Percentiles rank a stretch among this genome's conserved stretches.
phyloP scores from a whole-genome alignment of 1,139 yeast species.

The Geotrichum citri-aurantii region DNA sequence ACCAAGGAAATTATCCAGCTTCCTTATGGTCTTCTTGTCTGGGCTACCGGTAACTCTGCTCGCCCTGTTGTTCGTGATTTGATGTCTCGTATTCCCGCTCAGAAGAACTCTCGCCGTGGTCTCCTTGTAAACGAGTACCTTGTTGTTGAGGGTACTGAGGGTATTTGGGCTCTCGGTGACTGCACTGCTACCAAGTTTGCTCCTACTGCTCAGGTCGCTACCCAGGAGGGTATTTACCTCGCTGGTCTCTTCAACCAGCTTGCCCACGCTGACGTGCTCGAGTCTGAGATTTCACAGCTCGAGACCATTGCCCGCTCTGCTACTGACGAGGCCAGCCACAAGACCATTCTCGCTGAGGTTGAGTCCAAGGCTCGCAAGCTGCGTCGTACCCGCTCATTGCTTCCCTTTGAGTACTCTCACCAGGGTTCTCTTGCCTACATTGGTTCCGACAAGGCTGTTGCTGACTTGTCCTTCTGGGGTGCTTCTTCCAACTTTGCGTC shows the following conservation, averaged over 20 bases:
- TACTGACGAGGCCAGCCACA: slow-evolving; percentile 31
- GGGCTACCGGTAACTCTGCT: slow-evolving; percentile 98
- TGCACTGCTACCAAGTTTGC: slow-evolving; percentile 86
- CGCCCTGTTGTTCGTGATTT: slow-evolving; percentile 68
- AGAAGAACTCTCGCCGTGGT: slow-evolving; percentile 85
- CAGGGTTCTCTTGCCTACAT: slow-evolving; percentile 61
- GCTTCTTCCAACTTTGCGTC: slow-evolving; percentile 69
- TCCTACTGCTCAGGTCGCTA: slow-evolving; percentile 96
- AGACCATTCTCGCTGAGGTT: slow-evolving; percentile 34
- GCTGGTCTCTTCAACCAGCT: slow-evolving; percentile 65
- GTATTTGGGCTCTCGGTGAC: slow-evolving; percentile 88
- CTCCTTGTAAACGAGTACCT: slow-evolving; percentile 76
- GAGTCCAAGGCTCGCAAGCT: slow-evolving; percentile 39
- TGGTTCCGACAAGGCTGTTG: slow-evolving; percentile 90
- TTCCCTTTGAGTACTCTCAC: slow-evolving; percentile 61
- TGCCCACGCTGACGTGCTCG: slow-evolving; percentile 60
- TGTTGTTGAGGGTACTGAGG: slow-evolving; percentile 76
- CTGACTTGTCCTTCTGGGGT: slow-evolving; percentile 77
- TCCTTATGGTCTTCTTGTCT: slow-evolving; percentile 87
- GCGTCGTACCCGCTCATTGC: slow-evolving; percentile 63
- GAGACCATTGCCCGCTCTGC: slow-evolving; percentile 40
- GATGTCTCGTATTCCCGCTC: slow-evolving; percentile 67
- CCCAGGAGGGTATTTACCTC: slow-evolving; percentile 85
- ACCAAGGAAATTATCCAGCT: slow-evolving; percentile 51
- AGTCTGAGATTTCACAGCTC: slow-evolving; percentile 39